Evolutionary conservation across 1,139 yeast genomes (phyloP).

Genomic region (Spathaspora sp.): DNA sequence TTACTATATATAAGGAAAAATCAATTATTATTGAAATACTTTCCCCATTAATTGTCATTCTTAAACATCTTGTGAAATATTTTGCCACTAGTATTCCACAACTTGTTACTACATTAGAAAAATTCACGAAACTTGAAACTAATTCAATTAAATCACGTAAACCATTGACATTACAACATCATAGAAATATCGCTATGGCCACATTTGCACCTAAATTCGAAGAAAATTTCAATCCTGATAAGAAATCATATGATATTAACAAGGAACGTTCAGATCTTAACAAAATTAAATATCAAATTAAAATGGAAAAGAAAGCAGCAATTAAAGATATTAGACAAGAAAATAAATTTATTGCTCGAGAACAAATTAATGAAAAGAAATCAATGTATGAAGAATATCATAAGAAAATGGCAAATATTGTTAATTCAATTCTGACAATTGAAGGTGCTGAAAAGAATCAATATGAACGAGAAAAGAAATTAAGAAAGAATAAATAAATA

Average conservation of each 20-base stretch:
- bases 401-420: constrained; percentile 82
- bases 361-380: constrained; percentile 78
- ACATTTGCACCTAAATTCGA: constrained; percentile 90
- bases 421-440: constrained; percentile 81
- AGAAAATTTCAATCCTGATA: constrained; percentile 94
- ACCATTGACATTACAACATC: constrained; percentile 86
- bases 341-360: constrained; percentile 81
- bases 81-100: constrained; percentile 24
- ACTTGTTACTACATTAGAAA: constrained; percentile 43
- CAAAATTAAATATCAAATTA: constrained; percentile 80
- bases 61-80: constrained; percentile 41
- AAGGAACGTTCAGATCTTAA: constrained; percentile 76
- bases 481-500: constrained; percentile 47
- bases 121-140: constrained; percentile 44
- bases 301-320: constrained; percentile 88
- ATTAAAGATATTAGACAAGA: constrained; percentile 90
- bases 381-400: constrained; percentile 77
- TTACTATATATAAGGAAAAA: constrained; percentile 61
- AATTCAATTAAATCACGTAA: constrained; percentile 49
- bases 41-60: constrained; percentile 26
- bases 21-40: constrained; percentile 62
- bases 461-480: constrained; percentile 81
- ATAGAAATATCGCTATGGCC: constrained; percentile 81
- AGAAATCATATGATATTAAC: constrained; percentile 86
- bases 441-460: constrained; percentile 94